Evolutionary conservation across 495 filamentous ascomycete species (phyloP).

Genomic region (Podospora australis): DNA sequence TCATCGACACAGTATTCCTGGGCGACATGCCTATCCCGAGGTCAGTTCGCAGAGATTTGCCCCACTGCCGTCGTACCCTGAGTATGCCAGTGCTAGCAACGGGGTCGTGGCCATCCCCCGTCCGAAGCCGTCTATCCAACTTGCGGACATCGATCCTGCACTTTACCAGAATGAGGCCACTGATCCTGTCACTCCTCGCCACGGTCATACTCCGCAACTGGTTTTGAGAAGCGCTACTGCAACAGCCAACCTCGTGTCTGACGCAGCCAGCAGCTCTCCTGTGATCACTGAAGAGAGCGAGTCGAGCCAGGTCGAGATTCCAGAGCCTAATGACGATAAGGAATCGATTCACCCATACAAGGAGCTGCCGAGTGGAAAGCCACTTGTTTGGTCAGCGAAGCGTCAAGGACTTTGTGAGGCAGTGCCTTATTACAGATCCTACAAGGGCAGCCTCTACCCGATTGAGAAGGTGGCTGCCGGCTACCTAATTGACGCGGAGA

Average conservation of each 20-base stretch:
- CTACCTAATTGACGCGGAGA: slow-evolving; percentile 57
- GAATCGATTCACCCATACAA: neutral
- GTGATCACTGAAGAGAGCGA: neutral
- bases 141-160: too few species aligned
- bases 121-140: too few species aligned
- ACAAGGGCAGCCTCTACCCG: slow-evolving; percentile 56
- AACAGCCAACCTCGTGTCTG: neutral
- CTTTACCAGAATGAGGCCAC: too few species aligned
- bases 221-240: too few species aligned
- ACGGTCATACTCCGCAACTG: too few species aligned
- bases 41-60: too few species aligned
- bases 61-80: too few species aligned
- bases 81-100: too few species aligned
- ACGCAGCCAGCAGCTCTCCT: neutral
- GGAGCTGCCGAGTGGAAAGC: neutral
- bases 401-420: slow-evolving; percentile 62
- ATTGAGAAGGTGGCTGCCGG: slow-evolving; percentile 42
- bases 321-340: neutral
- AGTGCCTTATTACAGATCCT: slow-evolving; percentile 56
- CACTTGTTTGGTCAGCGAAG: slow-evolving; percentile 46
- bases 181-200: too few species aligned
- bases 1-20: too few species aligned
- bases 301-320: neutral
- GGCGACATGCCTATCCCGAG: too few species aligned
- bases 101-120: too few species aligned